Conservation (phyloP, 129 eudicot species). For the Arctium lappa region DNA sequence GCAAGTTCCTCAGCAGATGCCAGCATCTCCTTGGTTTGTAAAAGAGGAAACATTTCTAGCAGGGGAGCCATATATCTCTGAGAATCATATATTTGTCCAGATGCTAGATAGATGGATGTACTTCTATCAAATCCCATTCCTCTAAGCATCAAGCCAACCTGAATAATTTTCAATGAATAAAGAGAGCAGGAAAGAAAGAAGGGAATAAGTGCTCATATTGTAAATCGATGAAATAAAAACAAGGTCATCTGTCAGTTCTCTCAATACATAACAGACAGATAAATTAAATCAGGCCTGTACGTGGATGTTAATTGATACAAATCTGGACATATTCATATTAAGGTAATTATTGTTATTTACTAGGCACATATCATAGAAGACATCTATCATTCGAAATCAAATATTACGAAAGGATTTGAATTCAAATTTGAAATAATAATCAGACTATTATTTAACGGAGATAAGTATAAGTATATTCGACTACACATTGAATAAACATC, state of each 20-base stretch:
- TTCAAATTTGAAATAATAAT: too few relatives aligned
- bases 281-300: too few relatives aligned
- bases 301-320: not conserved
- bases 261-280: not conserved
- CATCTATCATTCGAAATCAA: not conserved
- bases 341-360: not conserved
- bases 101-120: constrained; percentile 82
- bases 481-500: too few relatives aligned
- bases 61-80: constrained; percentile 89
- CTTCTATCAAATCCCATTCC: constrained; percentile 96
- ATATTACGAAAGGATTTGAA: too few relatives aligned
- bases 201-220: not conserved
- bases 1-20: constrained; percentile 80
- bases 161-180: constrained; percentile 17
- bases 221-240: not conserved
- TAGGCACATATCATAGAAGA: not conserved
- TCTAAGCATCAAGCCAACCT: constrained; percentile 98
- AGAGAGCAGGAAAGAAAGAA: not conserved
- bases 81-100: constrained; percentile 87
- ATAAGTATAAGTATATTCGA: too few relatives aligned
- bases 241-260: not conserved
- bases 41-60: constrained; percentile 90
- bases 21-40: constrained; percentile 88
- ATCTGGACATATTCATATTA: not conserved
- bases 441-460: too few relatives aligned